Evolutionary conservation across 2,329 filamentous ascomycete species (phyloP).

Genomic region (Calonectria fujianensis): DNA sequence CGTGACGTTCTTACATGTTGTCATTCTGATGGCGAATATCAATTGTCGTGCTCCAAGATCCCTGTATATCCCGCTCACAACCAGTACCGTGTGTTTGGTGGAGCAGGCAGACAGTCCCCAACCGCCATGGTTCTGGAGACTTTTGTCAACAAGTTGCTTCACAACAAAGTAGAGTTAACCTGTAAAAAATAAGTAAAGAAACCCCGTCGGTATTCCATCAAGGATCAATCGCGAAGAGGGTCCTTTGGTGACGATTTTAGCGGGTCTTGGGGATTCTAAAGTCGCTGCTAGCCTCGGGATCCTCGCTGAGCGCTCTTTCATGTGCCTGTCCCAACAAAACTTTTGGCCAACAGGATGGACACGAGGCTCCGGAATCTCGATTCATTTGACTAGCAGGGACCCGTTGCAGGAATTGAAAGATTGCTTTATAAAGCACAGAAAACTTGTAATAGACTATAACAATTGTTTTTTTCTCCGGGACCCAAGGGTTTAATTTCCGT

Average conservation of each 20-base stretch:
- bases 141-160: constrained; percentile 16
- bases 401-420: constrained; percentile 4
- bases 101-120: constrained; percentile 22
- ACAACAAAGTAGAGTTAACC: constrained; percentile 7
- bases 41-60: constrained; percentile 10
- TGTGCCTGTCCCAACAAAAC: constrained; percentile 59
- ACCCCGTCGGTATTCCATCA: constrained; percentile 26
- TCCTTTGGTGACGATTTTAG: constrained; percentile 35
- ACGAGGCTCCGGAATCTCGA: constrained; percentile 42
- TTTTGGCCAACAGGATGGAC: constrained; percentile 48
- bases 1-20: constrained; percentile 2
- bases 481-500: background rate
- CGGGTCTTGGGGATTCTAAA: constrained; percentile 48
- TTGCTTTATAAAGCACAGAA: constrained; percentile 1
- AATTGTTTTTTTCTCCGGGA: background rate
- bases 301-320: constrained; percentile 49
- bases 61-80: constrained; percentile 7
- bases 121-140: constrained; percentile 10
- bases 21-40: background rate
- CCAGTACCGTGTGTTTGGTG: background rate
- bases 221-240: constrained; percentile 36
- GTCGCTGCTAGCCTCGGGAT: constrained; percentile 52
- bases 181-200: constrained; percentile 18
- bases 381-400: constrained; percentile 30
- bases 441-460: background rate